Percentiles rank a stretch among this genome's conserved stretches.
phyloP scores from a whole-genome alignment of 1,284 basidiomycete genomes.

The Sutorius eximius region DNA sequence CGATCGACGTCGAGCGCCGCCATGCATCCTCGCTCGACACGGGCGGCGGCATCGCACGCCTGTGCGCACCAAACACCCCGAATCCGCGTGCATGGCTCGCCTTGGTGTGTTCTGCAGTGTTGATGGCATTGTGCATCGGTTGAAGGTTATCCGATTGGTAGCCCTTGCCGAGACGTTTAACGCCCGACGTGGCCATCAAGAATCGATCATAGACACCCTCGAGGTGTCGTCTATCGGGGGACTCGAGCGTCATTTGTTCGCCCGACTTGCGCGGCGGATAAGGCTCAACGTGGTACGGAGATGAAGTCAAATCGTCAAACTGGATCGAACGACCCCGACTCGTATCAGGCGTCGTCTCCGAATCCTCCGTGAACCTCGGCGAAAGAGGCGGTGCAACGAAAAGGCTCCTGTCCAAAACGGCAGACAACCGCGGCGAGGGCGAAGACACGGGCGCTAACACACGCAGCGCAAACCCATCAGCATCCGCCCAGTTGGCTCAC shows the following conservation, averaged over 20 bases:
- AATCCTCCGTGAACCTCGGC: slow-evolving; percentile 24
- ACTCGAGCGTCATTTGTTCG: slow-evolving; percentile 44
- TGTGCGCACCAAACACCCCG: slow-evolving; percentile 51
- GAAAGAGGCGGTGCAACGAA: slow-evolving; percentile 55
- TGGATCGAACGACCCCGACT: slow-evolving; percentile 27
- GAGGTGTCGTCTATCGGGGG: slow-evolving; percentile 55
- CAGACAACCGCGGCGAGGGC: slow-evolving; percentile 53
- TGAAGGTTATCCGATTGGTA: slow-evolving; percentile 66
- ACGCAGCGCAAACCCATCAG: not conserved
- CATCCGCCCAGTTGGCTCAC: not conserved
- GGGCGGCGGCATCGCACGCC: slow-evolving; percentile 61
- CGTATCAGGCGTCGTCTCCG: slow-evolving; percentile 29
- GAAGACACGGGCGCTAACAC: slow-evolving; percentile 40
- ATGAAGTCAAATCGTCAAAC: slow-evolving; percentile 54
- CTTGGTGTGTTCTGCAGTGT: slow-evolving; percentile 24
- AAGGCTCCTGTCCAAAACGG: slow-evolving; percentile 62
- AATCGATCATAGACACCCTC: slow-evolving; percentile 77
- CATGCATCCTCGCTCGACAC: slow-evolving; percentile 61
- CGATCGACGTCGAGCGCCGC: slow-evolving; percentile 43
- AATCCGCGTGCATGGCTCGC: slow-evolving; percentile 40
- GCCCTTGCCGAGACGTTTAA: slow-evolving; percentile 71
- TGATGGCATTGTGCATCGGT: slow-evolving; percentile 29
- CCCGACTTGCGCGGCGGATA: slow-evolving; percentile 50
- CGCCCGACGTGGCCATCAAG: slow-evolving; percentile 73
- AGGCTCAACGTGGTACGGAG: slow-evolving; percentile 61